A percentile compares a stretch with the other conserved stretches of the same genome.
Evolutionary conservation across 257 asterid genomes (phyloP).

Genomic region (Prunella vulgaris): DNA sequence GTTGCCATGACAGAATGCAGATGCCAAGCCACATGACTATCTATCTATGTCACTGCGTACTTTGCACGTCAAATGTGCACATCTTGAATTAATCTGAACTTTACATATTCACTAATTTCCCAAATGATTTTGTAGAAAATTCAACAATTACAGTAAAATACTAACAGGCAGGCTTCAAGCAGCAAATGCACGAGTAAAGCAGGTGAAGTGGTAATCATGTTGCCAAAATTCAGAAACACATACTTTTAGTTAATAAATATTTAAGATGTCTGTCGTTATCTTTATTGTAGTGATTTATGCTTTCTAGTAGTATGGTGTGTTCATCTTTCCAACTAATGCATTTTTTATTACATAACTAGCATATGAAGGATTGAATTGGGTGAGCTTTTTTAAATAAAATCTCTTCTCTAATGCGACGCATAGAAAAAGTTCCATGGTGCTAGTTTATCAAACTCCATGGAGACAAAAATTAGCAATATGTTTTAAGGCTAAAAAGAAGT

Average conservation of each 20-base stretch:
- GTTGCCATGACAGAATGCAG: not conserved
- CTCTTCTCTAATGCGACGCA: too few relatives aligned
- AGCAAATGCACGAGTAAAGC: not conserved
- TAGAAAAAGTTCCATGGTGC: too few relatives aligned
- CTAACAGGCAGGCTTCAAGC: not conserved
- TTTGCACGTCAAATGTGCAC: not conserved
- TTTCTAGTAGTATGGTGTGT: not conserved
- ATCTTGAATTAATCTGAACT: not conserved
- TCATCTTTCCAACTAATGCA: not conserved
- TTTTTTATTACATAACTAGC: not conserved
- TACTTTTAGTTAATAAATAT: not conserved
- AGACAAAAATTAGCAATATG: too few relatives aligned
- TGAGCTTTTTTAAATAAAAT: not conserved
- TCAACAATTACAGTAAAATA: not conserved
- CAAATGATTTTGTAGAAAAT: not conserved
- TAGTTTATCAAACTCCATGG: too few relatives aligned
- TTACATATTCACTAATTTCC: not conserved
- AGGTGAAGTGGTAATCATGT: not conserved
- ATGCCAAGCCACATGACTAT: not conserved
- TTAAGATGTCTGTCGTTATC: not conserved
- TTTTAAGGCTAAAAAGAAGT: not conserved
- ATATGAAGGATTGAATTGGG: not conserved
- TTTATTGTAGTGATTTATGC: not conserved
- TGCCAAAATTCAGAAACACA: not conserved
- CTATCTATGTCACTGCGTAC: not conserved